Conservation (phyloP, 1,284 basidiomycete genomes). For the Vanrija humicola region DNA sequence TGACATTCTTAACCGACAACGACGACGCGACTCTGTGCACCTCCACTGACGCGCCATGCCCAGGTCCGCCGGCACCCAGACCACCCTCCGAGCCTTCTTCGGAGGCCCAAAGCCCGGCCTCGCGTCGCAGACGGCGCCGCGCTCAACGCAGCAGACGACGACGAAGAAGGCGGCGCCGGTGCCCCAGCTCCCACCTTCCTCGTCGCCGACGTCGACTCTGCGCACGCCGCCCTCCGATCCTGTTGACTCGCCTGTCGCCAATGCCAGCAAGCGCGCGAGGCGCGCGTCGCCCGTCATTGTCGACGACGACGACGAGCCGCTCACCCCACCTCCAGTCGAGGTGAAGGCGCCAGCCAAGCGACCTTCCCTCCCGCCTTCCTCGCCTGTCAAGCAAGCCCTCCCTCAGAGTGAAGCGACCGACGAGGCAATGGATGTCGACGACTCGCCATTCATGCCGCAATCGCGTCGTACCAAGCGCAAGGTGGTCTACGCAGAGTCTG, state of each 20-base stretch:
- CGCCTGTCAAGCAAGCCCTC: neutral
- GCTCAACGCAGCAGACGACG: neutral
- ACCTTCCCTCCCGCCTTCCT: neutral
- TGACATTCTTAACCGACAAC: neutral
- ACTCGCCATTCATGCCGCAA: conserved; percentile 26
- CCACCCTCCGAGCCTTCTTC: conserved; percentile 50
- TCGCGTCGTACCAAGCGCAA: conserved; percentile 42
- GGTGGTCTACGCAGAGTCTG: conserved; percentile 46
- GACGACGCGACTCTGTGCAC: no score
- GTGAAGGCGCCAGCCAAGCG: conserved; percentile 10
- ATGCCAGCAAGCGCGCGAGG: neutral
- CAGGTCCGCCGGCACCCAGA: conserved; percentile 28
- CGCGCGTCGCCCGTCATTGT: conserved; percentile 7
- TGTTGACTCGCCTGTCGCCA: conserved; percentile 28
- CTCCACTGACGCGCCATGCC: neutral
- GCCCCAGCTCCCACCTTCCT: conserved; percentile 23
- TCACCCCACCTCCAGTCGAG: conserved; percentile 24
- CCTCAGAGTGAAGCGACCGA: neutral
- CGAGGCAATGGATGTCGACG: conserved; percentile 23
- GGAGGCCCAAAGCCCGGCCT: conserved; percentile 35
- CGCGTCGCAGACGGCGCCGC: neutral
- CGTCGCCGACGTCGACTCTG: conserved; percentile 18
- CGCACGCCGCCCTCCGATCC: conserved; percentile 30
- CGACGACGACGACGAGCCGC: conserved; percentile 26
- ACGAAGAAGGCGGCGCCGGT: conserved; percentile 7